phyloP scores from a whole-genome alignment of 495 filamentous ascomycete genomes.

The Aspergillus leporis region DNA sequence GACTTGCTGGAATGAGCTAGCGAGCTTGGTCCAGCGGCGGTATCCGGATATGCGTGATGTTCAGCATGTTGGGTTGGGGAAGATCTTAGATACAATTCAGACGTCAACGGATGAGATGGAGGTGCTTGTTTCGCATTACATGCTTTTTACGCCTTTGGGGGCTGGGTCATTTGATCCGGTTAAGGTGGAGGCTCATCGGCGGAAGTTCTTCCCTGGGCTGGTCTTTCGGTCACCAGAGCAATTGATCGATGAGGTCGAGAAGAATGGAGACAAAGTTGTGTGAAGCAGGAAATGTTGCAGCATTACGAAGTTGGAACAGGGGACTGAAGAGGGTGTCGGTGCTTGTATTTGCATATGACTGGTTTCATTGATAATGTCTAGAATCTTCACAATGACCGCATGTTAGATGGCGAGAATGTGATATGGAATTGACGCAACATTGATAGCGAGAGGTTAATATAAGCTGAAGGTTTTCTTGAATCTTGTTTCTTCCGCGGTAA shows the following conservation, averaged over 20 bases:
- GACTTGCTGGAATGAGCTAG: not conserved
- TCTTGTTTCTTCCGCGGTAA: no score
- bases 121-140: not conserved
- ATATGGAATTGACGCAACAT: no score
- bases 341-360: no score
- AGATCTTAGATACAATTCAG: not conserved
- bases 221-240: not conserved
- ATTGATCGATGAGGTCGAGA: not conserved
- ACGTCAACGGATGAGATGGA: not conserved
- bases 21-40: not conserved
- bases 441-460: no score
- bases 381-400: no score
- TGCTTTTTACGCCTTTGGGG: not conserved
- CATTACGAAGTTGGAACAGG: no score
- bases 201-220: not conserved
- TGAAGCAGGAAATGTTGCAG: not conserved
- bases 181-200: not conserved
- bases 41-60: not conserved
- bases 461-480: no score
- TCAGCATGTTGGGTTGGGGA: not conserved
- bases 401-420: no score
- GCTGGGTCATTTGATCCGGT: not conserved
- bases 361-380: no score
- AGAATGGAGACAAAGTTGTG: not conserved
- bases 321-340: no score